Evolutionary conservation across 1,139 yeast genomes (phyloP).

Genomic region (Zygoascus meyerae): DNA sequence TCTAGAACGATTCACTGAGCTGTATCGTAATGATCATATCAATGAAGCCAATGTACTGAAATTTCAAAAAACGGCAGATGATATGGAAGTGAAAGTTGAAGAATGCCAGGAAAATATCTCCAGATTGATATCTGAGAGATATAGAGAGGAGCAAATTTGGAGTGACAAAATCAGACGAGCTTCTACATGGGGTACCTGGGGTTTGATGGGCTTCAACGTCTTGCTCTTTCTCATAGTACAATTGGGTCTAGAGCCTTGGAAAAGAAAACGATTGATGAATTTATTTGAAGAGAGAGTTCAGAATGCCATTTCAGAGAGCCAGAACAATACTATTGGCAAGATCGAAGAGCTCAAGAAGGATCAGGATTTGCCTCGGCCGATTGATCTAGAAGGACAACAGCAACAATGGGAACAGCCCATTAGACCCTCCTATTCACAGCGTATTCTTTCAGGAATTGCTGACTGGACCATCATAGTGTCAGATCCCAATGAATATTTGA

Average conservation of each 20-base stretch:
- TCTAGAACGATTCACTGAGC: slow-evolving; percentile 72
- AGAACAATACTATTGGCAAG: slow-evolving; percentile 6
- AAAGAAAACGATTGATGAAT: slow-evolving; percentile 68
- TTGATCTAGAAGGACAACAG: background rate
- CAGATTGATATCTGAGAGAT: slow-evolving; percentile 74
- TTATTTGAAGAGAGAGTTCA: slow-evolving; percentile 79
- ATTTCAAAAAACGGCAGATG: slow-evolving; percentile 46
- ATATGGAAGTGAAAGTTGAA: slow-evolving; percentile 62
- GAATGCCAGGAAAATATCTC: slow-evolving; percentile 64
- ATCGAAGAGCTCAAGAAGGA: slow-evolving; percentile 10
- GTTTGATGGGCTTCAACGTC: slow-evolving; percentile 82
- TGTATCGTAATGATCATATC: slow-evolving; percentile 76
- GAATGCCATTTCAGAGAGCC: slow-evolving; percentile 40
- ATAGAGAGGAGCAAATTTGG: slow-evolving; percentile 98
- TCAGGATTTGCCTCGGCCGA: background rate
- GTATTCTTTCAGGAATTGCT: background rate
- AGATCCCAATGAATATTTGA: background rate
- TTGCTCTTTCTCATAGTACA: slow-evolving; percentile 75
- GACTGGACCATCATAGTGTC: background rate
- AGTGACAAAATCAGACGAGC: slow-evolving; percentile 91
- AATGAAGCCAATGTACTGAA: slow-evolving; percentile 58
- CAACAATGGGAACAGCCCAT: background rate
- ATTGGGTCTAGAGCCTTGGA: slow-evolving; percentile 90
- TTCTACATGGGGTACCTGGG: slow-evolving; percentile 95
- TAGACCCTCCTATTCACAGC: background rate